Evolutionary conservation across 495 filamentous ascomycete species (phyloP).

Genomic region (Lentithecium fluviatile): DNA sequence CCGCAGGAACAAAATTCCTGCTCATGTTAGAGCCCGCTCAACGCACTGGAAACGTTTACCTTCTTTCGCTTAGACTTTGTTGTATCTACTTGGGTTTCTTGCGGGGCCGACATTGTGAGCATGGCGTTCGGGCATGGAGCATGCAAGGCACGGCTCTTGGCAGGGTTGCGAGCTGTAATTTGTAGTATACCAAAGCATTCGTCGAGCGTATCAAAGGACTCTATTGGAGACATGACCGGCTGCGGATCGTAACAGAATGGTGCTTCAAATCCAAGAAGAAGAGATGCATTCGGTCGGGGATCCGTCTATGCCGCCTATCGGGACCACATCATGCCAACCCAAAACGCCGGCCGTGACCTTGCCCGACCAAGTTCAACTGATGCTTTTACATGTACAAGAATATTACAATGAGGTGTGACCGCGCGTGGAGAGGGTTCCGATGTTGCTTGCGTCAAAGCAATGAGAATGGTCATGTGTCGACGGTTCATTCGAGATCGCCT

Average conservation of each 20-base stretch:
- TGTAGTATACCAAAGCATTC: conserved; percentile 37
- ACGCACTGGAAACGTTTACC: not conserved
- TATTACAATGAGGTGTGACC: conserved; percentile 14
- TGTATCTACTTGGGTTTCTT: conserved; percentile 30
- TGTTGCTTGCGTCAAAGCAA: not conserved
- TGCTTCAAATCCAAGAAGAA: not conserved
- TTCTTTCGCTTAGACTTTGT: conserved; percentile 25
- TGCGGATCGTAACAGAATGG: not conserved
- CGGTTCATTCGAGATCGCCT: conserved; percentile 8
- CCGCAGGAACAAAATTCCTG: conserved; percentile 74
- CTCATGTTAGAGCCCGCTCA: conserved; percentile 57
- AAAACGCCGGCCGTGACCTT: conserved; percentile 14
- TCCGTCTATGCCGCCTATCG: conserved; percentile 8
- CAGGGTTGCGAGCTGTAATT: conserved; percentile 20
- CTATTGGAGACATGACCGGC: not conserved
- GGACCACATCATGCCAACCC: conserved; percentile 2
- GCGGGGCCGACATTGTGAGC: conserved; percentile 27
- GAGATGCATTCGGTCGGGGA: conserved; percentile 2
- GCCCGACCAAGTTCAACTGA: not conserved
- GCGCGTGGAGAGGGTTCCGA: not conserved
- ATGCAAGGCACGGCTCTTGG: conserved; percentile 20
- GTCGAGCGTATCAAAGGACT: not conserved
- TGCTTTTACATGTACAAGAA: conserved; percentile 31
- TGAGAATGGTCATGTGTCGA: not conserved
- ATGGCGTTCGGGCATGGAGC: conserved; percentile 32